A percentile compares a stretch with the other conserved stretches of the same genome.
phyloP scores from a whole-genome alignment of 2,329 filamentous ascomycete genomes.

The Bipolaris sorokiniana region DNA sequence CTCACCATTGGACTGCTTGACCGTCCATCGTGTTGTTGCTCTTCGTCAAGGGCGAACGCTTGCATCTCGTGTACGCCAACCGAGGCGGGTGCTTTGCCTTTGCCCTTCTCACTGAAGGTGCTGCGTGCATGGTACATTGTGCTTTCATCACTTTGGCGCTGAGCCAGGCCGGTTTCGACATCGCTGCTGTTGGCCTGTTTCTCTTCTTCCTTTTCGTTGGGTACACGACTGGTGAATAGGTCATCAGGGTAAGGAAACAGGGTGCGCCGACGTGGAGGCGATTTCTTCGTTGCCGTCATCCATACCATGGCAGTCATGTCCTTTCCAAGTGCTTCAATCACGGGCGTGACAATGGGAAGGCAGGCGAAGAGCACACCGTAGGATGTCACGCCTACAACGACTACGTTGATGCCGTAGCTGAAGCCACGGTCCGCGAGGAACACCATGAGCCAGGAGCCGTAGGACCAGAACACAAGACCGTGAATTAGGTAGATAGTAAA shows the following conservation, averaged over 20 bases:
- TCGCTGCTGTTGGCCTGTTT: background rate
- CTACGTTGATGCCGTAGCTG: constrained; percentile 44
- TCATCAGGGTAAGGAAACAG: constrained; percentile 41
- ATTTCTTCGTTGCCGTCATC: constrained; percentile 46
- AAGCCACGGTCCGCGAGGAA: constrained; percentile 39
- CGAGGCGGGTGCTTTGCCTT: background rate
- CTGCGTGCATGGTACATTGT: background rate
- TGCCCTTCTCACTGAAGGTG: background rate
- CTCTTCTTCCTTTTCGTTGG: constrained; percentile 9
- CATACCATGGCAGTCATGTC: constrained; percentile 49
- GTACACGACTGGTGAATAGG: constrained; percentile 20
- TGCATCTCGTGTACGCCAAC: background rate
- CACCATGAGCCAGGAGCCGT: constrained; percentile 48
- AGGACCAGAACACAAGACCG: constrained; percentile 55
- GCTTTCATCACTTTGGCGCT: background rate
- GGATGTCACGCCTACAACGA: constrained; percentile 46
- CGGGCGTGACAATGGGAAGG: constrained; percentile 48
- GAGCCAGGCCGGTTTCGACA: background rate
- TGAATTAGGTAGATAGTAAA: constrained; percentile 59
- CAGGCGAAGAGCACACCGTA: constrained; percentile 43
- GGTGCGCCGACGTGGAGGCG: constrained; percentile 39
- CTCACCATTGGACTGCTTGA: background rate
- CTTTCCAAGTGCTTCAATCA: constrained; percentile 50
- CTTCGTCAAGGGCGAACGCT: background rate
- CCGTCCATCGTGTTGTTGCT: background rate